Evolutionary conservation across 1,284 basidiomycete species (phyloP).

Genomic region (Violaceomyces palustris): DNA sequence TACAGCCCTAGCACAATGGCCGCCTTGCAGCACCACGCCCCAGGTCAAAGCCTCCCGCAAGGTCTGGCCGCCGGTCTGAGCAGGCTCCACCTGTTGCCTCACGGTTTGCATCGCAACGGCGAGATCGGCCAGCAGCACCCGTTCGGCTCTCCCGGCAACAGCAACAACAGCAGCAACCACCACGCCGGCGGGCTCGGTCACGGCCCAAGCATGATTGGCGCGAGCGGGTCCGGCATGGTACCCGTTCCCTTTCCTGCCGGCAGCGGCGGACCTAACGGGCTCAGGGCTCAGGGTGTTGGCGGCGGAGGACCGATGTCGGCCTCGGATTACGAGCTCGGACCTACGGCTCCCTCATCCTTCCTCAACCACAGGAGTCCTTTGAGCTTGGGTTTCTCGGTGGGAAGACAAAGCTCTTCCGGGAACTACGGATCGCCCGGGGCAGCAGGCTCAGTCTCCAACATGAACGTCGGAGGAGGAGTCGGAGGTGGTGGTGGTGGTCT

Average conservation of each 20-base stretch:
- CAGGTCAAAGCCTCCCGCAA: conserved; percentile 78
- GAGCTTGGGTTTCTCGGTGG: conserved; percentile 7
- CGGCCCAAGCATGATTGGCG: too few species aligned
- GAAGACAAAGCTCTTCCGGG: conserved; percentile 2
- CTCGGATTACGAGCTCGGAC: conserved; percentile 30
- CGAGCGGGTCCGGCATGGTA: too few species aligned
- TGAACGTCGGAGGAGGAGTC: too few species aligned
- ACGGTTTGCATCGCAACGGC: conserved; percentile 2
- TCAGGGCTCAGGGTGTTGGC: conserved; percentile 1
- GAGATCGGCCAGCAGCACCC: too few species aligned
- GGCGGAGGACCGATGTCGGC: conserved; percentile 6
- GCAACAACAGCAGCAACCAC: conserved; percentile 1
- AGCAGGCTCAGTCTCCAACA: conserved; percentile 5
- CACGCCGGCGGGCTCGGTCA: conserved; percentile 1
- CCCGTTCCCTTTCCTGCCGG: conserved; percentile 5
- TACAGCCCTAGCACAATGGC: too few species aligned
- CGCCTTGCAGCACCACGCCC: conserved; percentile 63
- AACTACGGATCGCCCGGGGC: conserved; percentile 17
- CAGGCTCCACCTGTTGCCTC: conserved; percentile 64
- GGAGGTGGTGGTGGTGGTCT: too few species aligned
- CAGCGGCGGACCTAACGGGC: conserved; percentile 1
- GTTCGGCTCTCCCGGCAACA: background rate
- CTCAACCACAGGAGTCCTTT: conserved; percentile 23
- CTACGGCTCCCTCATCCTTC: conserved; percentile 39
- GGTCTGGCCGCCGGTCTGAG: conserved; percentile 80